Conservation (phyloP, 805 yeast genomes). For the Kuraishia ogatae region DNA sequence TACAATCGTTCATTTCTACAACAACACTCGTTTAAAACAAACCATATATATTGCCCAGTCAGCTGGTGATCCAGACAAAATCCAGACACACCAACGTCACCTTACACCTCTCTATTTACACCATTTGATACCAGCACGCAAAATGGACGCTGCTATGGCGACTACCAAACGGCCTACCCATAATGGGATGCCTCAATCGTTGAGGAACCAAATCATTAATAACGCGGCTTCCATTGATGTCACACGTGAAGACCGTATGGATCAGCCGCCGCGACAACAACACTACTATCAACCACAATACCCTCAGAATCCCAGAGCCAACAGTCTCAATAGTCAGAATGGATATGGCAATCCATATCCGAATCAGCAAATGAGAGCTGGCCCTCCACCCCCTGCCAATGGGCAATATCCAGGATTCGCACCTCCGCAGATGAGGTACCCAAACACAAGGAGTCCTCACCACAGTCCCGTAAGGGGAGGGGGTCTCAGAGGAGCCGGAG, state of each 20-base stretch:
- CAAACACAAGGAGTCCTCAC: background rate
- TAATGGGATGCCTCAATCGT: constrained; percentile 15
- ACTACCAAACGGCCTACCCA: constrained; percentile 10
- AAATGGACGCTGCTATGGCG: constrained; percentile 27
- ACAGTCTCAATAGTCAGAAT: constrained; percentile 5
- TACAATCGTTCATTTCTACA: no score
- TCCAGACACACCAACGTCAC: no score
- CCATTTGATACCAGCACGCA: background rate
- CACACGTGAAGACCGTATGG: constrained; percentile 28
- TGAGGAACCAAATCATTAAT: constrained; percentile 28
- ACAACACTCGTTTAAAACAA: no score
- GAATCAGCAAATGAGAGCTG: constrained; percentile 1
- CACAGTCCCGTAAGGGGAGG: background rate
- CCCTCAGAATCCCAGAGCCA: constrained; percentile 27
- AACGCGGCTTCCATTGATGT: constrained; percentile 38
- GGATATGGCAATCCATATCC: constrained; percentile 7
- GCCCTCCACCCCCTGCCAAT: constrained; percentile 5
- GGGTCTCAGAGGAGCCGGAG: background rate
- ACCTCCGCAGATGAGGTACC: background rate
- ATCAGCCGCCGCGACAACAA: constrained; percentile 15
- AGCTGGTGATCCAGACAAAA: no score
- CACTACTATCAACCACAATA: constrained; percentile 32
- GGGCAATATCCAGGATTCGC: constrained; percentile 4
- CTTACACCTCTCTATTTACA: no score
- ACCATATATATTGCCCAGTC: no score